A percentile compares a stretch with the other conserved stretches of the same genome.
Conservation (phyloP, 768 basidiomycete species). For the Leccinum boreale region DNA sequence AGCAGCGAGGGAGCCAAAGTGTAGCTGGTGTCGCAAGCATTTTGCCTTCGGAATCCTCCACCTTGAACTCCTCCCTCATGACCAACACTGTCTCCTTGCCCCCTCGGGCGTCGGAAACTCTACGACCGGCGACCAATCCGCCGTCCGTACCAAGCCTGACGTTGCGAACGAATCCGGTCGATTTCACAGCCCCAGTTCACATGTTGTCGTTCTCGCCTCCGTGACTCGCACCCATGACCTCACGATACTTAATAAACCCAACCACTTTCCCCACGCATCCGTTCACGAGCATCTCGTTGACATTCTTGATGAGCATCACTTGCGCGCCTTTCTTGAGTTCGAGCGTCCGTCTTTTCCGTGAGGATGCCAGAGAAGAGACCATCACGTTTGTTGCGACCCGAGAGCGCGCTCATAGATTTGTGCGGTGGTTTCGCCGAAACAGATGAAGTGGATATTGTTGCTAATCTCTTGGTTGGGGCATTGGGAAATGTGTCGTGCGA, state of each 20-base stretch:
- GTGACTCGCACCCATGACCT: neutral
- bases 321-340: constrained; percentile 61
- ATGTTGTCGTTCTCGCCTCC: constrained; percentile 24
- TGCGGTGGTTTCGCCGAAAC: constrained; percentile 23
- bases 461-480: neutral
- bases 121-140: constrained; percentile 35
- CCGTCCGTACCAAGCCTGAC: constrained; percentile 12
- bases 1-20: too few species aligned
- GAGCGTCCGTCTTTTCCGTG: constrained; percentile 51
- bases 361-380: constrained; percentile 61
- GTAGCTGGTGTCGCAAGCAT: constrained; percentile 32
- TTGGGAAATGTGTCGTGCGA: constrained; percentile 48
- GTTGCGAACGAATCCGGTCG: constrained; percentile 36
- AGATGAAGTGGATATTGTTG: constrained; percentile 2
- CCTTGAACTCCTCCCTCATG: constrained; percentile 49
- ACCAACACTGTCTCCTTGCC: constrained; percentile 45
- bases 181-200: constrained; percentile 20
- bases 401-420: constrained; percentile 17
- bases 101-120: constrained; percentile 41
- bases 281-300: constrained; percentile 60
- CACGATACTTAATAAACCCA: constrained; percentile 41
- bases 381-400: constrained; percentile 36
- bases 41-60: constrained; percentile 51
- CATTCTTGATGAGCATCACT: constrained; percentile 60
- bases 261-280: constrained; percentile 50